These are phyloP conservation scores for Pleoardoris graminearum DNA, from an alignment of 2,329 filamentous ascomycete genomes.

Conservation along the genomic window DNA sequence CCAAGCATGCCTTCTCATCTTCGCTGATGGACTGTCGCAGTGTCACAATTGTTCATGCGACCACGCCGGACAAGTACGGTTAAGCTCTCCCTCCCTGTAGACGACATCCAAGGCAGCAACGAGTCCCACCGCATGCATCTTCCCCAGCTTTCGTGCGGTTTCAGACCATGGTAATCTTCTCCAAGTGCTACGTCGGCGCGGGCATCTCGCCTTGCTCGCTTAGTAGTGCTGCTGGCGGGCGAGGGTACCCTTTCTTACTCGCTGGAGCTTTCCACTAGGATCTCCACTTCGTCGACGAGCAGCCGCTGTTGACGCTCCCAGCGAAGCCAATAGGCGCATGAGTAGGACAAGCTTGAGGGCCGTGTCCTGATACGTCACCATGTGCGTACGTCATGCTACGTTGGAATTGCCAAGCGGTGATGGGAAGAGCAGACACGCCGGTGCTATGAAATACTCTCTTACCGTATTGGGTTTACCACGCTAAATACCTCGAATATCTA, in stretches of 20 bases:
- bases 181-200: neutral
- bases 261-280: neutral
- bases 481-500: too few species aligned
- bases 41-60: neutral
- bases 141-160: neutral
- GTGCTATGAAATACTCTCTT: too few species aligned
- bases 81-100: neutral
- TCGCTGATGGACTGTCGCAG: neutral
- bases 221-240: neutral
- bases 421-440: too few species aligned
- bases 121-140: neutral
- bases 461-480: too few species aligned
- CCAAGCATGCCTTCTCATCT: neutral
- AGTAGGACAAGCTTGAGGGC: neutral
- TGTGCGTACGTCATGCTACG: neutral
- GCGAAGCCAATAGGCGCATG: neutral
- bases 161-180: neutral
- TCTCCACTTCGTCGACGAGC: constrained; percentile 6
- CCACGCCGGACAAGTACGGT: neutral
- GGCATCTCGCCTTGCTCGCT: neutral
- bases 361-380: neutral
- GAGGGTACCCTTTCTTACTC: neutral
- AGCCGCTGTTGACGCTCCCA: neutral
- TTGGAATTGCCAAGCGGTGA: too few species aligned
- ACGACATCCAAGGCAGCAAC: neutral